Evolutionary conservation across 345 rosid species (phyloP).

Genomic region (Arabis alpina): DNA sequence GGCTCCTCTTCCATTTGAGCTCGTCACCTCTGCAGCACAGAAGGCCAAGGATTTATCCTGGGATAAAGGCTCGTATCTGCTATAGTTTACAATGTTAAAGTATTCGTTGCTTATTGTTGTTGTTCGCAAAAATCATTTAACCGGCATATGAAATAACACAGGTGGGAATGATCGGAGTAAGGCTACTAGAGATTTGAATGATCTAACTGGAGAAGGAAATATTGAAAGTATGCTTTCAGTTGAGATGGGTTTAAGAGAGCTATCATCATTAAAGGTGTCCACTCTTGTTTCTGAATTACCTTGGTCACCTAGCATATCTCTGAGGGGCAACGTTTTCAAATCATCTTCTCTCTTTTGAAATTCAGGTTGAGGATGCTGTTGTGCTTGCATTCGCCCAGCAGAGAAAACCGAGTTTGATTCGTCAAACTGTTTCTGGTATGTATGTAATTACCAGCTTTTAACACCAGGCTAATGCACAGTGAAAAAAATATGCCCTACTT

Average conservation of each 20-base stretch:
- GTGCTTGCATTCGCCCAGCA: constrained; percentile 67
- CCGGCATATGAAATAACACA: constrained; percentile 50
- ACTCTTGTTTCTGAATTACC: constrained; percentile 4
- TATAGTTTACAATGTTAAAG: not conserved
- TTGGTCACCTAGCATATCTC: constrained; percentile 28
- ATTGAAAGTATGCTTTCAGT: constrained; percentile 99
- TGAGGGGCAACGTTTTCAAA: not conserved
- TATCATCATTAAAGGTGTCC: constrained; percentile 90
- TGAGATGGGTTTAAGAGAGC: constrained; percentile 97
- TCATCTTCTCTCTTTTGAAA: constrained; percentile 17
- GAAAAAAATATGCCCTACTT: not conserved
- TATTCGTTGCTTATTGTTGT: constrained; percentile 7
- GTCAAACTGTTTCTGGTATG: constrained; percentile 60
- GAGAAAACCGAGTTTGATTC: constrained; percentile 67
- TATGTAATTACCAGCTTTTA: constrained; percentile 15
- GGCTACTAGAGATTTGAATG: constrained; percentile 71
- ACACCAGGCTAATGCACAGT: not conserved
- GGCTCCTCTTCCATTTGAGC: constrained; percentile 99
- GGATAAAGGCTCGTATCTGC: constrained; percentile 63
- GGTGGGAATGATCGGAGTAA: constrained; percentile 70
- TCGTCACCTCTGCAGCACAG: constrained; percentile 96
- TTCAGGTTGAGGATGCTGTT: constrained; percentile 95
- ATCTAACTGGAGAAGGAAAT: constrained; percentile 96
- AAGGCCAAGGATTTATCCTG: constrained; percentile 84
- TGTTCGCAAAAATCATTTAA: not conserved